Evolutionary conservation across 306 rosid species (phyloP), one percentile per base, ranked within the genome.

Genomic region (Glycyrrhiza uralensis): DNA sequence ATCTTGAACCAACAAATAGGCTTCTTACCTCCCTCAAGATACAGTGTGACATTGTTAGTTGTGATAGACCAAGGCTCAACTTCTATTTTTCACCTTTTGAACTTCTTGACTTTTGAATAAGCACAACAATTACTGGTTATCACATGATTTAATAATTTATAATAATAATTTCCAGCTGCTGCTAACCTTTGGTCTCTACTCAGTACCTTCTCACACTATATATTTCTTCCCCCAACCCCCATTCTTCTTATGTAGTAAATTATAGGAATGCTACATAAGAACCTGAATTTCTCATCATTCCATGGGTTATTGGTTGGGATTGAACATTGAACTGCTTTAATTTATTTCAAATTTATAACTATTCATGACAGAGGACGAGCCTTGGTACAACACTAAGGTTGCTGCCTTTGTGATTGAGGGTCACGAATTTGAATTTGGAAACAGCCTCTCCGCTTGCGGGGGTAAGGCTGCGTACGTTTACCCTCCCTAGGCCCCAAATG

Each of bases 341-440:
- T 46, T 61, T 55, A 29, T 46, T 42, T 28, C 18, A 30, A 18
- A 59, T 59, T 30, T 50, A n/a, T 28, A 24, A 39, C 62, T 29
- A 70, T 64, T 71, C 61, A 81, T 33, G 56, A 81, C 70, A 28
- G 5, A n/a, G n/a, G n/a, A n/a, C n/a, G n/a, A n/a, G n/a, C n/a
- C n/a, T n/a, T n/a, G n/a, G n/a, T n/a, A n/a, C n/a, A n/a, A n/a
- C n/a, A n/a, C n/a, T n/a, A n/a, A n/a, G n/a, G n/a, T n/a, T n/a
- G n/a, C n/a, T n/a, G n/a, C n/a, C n/a, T n/a, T n/a, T n/a, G n/a
- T n/a, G n/a, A n/a, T n/a, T n/a, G n/a, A n/a, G n/a, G n/a, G n/a
- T n/a, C n/a, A n/a, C n/a, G n/a, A n/a, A n/a, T n/a, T n/a, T n/a
- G n/a, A n/a, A n/a, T n/a, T n/a, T n/a, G n/a, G n/a, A n/a, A n/a